phyloP scores from a whole-genome alignment of 2,329 filamentous ascomycete species.

The Talaromyces piceae region DNA sequence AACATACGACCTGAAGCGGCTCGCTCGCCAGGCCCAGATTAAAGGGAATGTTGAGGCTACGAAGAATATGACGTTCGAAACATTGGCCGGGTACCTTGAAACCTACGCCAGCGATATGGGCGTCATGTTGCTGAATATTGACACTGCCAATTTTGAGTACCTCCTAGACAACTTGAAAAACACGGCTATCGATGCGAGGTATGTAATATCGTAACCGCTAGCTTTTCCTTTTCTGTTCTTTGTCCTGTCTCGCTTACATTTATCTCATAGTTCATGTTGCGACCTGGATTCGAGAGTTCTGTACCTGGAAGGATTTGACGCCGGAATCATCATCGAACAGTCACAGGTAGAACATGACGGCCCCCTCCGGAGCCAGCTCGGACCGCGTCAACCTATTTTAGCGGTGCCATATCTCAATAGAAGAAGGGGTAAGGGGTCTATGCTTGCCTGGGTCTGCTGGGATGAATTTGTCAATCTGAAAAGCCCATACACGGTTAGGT shows the following conservation, averaged over 20 bases:
- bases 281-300: constrained; percentile 7
- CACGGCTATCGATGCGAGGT: neutral
- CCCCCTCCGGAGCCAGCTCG: constrained; percentile 4
- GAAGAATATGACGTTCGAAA: constrained; percentile 18
- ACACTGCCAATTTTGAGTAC: constrained; percentile 1
- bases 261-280: neutral
- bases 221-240: neutral
- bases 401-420: constrained; percentile 6
- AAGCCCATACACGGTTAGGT: constrained; percentile 18
- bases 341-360: constrained; percentile 3
- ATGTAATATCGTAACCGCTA: neutral
- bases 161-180: constrained; percentile 8
- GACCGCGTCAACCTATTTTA: constrained; percentile 1
- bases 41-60: constrained; percentile 18
- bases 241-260: neutral
- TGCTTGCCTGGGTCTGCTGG: constrained; percentile 24
- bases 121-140: constrained; percentile 8
- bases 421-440: constrained; percentile 14
- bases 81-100: constrained; percentile 8
- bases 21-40: constrained; percentile 19
- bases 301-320: constrained; percentile 8
- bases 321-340: constrained; percentile 8
- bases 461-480: constrained; percentile 23
- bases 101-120: constrained; percentile 8
- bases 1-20: constrained; percentile 20